Conservation (phyloP, 164 flowering plant species). For the Protea cynaroides region DNA sequence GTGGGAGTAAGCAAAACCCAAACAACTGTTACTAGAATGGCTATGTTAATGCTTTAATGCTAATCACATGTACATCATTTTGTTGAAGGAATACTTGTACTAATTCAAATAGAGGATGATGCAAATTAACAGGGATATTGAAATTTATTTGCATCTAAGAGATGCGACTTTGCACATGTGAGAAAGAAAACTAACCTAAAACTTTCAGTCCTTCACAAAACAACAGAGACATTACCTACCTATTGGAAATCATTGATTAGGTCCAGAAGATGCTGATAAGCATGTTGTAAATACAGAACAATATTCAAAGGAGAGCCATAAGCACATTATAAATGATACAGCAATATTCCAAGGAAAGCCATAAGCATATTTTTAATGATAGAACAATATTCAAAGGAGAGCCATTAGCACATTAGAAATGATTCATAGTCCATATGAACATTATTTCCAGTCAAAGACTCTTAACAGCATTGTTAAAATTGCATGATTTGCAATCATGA, state of each 20-base stretch:
- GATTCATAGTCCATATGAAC: neutral
- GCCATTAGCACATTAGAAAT: neutral
- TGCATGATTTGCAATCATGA: too few relatives aligned
- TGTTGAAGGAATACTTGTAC: neutral
- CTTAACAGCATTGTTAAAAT: too few relatives aligned
- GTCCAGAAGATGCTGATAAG: too few relatives aligned
- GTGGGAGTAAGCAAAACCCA: neutral
- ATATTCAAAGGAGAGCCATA: neutral
- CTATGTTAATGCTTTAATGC: neutral
- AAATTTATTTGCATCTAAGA: neutral
- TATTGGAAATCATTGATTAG: too few relatives aligned
- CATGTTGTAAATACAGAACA: too few relatives aligned
- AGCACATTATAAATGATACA: too few relatives aligned
- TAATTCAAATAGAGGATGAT: neutral
- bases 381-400: neutral
- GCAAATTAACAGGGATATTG: neutral
- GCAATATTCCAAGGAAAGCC: neutral
- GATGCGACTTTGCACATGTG: neutral
- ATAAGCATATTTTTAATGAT: neutral
- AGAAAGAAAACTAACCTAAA: neutral
- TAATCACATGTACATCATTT: neutral
- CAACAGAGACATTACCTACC: too few relatives aligned
- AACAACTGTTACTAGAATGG: neutral
- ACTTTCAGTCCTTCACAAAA: neutral
- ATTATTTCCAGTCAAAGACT: too few relatives aligned